Percentiles rank a stretch among this genome's conserved stretches.
Evolutionary conservation across 495 filamentous ascomycete species (phyloP).

Genomic region (Chaetomidium leptoderma): DNA sequence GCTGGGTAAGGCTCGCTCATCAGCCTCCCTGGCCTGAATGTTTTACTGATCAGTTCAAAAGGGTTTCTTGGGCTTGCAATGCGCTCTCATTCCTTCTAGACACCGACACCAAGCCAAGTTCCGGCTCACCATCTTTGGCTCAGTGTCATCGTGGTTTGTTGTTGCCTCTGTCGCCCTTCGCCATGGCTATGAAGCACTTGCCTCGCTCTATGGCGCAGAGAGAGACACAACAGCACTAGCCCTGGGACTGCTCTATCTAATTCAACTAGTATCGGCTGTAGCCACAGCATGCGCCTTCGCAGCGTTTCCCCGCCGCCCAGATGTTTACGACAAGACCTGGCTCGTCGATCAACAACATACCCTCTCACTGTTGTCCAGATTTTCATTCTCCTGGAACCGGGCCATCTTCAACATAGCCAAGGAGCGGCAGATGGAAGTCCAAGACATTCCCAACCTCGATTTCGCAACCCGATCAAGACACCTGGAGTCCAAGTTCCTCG

Average conservation of each 20-base stretch:
- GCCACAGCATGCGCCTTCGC: conserved; percentile 25
- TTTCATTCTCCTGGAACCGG: conserved; percentile 56
- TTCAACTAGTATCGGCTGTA: conserved; percentile 28
- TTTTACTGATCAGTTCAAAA: conserved; percentile 2
- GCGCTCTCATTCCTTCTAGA: conserved; percentile 22
- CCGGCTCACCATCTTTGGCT: conserved; percentile 28
- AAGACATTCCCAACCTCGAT: conserved; percentile 52
- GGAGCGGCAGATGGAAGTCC: conserved; percentile 47
- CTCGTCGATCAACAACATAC: conserved; percentile 58
- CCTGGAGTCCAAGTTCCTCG: conserved; percentile 43
- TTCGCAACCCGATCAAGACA: conserved; percentile 37
- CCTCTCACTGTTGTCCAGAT: conserved; percentile 48
- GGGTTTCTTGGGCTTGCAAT: conserved; percentile 31
- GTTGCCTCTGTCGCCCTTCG: conserved; percentile 26
- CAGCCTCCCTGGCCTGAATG: background rate
- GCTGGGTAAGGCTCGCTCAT: conserved; percentile 32
- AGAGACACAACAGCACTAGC: background rate
- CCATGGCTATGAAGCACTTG: conserved; percentile 23
- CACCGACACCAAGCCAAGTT: conserved; percentile 30
- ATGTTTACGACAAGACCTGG: conserved; percentile 47
- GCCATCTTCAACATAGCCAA: conserved; percentile 46
- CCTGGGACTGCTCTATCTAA: conserved; percentile 15
- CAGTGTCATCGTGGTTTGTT: conserved; percentile 32
- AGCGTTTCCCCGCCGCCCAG: conserved; percentile 55
- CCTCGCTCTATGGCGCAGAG: background rate